A percentile compares a stretch with the other conserved stretches of the same genome.
Conservation (phyloP, 805 yeast genomes). For the Saturnispora kantuleensis region DNA sequence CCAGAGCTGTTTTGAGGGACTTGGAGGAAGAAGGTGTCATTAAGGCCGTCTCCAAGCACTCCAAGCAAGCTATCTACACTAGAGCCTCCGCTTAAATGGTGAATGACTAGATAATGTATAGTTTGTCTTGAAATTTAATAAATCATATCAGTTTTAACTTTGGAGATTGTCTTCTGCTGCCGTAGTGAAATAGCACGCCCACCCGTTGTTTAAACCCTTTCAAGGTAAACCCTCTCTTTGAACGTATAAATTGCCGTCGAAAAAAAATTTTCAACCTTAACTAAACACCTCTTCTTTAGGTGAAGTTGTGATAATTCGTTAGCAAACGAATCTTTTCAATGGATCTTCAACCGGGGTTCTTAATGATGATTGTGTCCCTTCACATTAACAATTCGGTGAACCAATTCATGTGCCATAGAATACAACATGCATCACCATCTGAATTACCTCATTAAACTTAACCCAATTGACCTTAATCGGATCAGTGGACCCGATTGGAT, state of each 20-base stretch:
- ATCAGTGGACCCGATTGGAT: conserved; percentile 5
- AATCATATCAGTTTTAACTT: conserved; percentile 3
- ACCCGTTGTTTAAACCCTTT: neutral
- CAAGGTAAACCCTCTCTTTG: neutral
- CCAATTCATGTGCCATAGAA: conserved; percentile 61
- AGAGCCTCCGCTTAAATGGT: conserved; percentile 56
- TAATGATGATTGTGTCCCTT: conserved; percentile 29
- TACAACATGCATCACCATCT: conserved; percentile 97
- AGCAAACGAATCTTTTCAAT: neutral
- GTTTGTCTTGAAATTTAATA: conserved; percentile 6
- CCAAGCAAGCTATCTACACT: conserved; percentile 95
- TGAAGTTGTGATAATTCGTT: neutral
- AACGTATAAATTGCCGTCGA: neutral
- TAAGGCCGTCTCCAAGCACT: conserved; percentile 88
- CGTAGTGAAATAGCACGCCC: too few species aligned
- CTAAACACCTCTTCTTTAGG: neutral
- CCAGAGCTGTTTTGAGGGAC: conserved; percentile 95
- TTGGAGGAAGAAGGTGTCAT: conserved; percentile 93
- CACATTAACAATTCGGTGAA: conserved; percentile 27
- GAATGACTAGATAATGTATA: conserved; percentile 3
- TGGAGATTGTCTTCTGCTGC: neutral
- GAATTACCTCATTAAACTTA: conserved; percentile 28
- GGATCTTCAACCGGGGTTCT: neutral
- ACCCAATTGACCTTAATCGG: neutral
- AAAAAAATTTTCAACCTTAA: neutral